phyloP scores from a whole-genome alignment of 495 filamentous ascomycete genomes.

The Xylaria sp. region DNA sequence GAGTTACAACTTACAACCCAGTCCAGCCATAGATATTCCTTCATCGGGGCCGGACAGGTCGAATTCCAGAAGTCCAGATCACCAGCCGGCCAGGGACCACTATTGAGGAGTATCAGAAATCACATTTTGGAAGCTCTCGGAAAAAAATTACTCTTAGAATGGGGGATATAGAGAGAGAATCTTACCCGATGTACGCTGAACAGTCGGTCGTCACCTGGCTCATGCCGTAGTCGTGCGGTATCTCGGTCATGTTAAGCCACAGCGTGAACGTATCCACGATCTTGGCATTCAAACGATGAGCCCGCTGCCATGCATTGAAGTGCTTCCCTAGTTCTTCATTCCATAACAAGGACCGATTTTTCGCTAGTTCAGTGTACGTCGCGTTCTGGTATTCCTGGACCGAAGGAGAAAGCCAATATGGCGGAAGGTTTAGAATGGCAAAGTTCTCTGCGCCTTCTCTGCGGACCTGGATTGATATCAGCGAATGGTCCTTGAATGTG shows the following conservation, averaged over 20 bases:
- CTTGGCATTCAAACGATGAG: background rate
- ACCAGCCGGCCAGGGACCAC: conserved; percentile 13
- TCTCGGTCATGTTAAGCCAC: conserved; percentile 16
- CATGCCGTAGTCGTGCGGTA: conserved; percentile 19
- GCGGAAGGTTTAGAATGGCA: conserved; percentile 22
- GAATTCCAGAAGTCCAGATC: conserved; percentile 23
- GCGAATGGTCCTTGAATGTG: too few relatives aligned
- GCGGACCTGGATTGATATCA: conserved; percentile 2
- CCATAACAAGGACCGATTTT: conserved; percentile 6
- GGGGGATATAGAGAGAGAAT: background rate
- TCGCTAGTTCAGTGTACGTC: conserved; percentile 8
- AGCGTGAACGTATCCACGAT: conserved; percentile 19
- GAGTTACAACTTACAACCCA: conserved; percentile 17
- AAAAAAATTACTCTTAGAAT: background rate
- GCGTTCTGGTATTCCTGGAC: conserved; percentile 16
- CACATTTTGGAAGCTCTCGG: background rate
- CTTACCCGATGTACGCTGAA: conserved; percentile 15
- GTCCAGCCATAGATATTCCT: conserved; percentile 20
- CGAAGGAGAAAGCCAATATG: conserved; percentile 20
- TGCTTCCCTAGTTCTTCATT: conserved; percentile 1
- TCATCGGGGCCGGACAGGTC: conserved; percentile 22
- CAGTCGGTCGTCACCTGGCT: conserved; percentile 22
- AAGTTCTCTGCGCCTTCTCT: conserved; percentile 21
- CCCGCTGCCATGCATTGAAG: background rate
- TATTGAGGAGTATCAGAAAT: background rate